Base-by-base conservation (phyloP, 768 basidiomycete genomes). In the Naganishia kalamii region DNA sequence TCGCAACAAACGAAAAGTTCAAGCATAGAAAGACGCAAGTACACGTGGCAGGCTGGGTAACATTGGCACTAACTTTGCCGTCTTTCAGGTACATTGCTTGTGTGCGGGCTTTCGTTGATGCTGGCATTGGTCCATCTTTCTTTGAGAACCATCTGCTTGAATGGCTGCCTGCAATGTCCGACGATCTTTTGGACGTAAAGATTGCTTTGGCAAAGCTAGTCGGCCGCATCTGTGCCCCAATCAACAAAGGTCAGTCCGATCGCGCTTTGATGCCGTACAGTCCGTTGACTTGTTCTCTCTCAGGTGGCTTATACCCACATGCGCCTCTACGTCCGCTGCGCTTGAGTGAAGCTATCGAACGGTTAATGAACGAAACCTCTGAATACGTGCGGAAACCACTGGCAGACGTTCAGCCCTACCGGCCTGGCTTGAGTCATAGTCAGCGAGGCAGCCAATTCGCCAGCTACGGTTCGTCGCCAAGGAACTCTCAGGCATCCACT, bases 101-200 rank as follows among this genome's bases (percentile, higher is more conserved):
- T 76, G 82, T 86, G 57, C 85, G 88, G 74, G 82, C 85, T 37
- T 81, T 91, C 60, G 75, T 85, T 49, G 79, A 79, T 35, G 78
- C 77, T 3, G 77, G 82, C 64, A 71, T 80, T 32, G 77, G 73
- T 77, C 63, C 83, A 82, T 70, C 82, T 80, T 69, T 77, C 74
- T 68, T 83, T 49, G 77, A 79, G 41, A 67, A 71, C 37, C 70
- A 77, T 60, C 76, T 85, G 66, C 83, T 89, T 79, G 75, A 80
- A 63, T 78, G 81, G n/a, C 77, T 93, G 21, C 77, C 80, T 29
- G 71, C 74, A 47, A 81, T 93, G 44, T 83, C 84, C 4, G 73
- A 80, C 33, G 93, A 97, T 37, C 85, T 94, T 13, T 82, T 88
- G 57, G 92, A 90, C 66, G 91, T 96, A 35, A 84, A 91, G 49